Conservation (phyloP, 345 rosid genomes). For the Heritiera fomes region DNA sequence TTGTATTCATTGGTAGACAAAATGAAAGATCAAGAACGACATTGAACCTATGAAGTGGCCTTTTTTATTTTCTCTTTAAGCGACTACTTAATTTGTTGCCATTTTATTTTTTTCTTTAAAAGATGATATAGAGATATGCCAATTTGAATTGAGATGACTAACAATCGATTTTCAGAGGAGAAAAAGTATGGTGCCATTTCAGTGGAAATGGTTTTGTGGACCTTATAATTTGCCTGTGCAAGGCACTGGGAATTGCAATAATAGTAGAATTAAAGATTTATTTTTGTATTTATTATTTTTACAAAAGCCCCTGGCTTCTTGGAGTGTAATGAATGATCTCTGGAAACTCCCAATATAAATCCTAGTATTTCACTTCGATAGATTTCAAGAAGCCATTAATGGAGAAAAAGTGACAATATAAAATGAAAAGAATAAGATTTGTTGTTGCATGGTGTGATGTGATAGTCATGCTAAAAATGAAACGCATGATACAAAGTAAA, state of each 20-base stretch:
- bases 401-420: not conserved
- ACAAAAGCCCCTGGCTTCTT: not conserved
- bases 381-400: not conserved
- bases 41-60: not conserved
- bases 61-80: not conserved
- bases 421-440: not conserved
- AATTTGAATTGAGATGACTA: not conserved
- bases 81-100: not conserved
- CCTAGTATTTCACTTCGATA: not conserved
- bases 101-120: not conserved
- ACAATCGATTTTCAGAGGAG: not conserved
- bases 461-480: not conserved
- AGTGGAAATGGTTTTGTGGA: not conserved
- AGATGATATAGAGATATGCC: not conserved
- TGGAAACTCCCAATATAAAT: not conserved
- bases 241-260: not conserved
- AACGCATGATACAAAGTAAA: not conserved
- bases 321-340: not conserved
- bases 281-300: not conserved
- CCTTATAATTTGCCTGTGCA: not conserved
- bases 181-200: not conserved
- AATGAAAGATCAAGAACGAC: too few relatives aligned
- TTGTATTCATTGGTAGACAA: too few relatives aligned
- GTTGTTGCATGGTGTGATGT: not conserved
- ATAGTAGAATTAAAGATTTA: not conserved